Evolutionary conservation across 805 yeast genomes (phyloP).

Genomic region (Wickerhamiella australiensis): DNA sequence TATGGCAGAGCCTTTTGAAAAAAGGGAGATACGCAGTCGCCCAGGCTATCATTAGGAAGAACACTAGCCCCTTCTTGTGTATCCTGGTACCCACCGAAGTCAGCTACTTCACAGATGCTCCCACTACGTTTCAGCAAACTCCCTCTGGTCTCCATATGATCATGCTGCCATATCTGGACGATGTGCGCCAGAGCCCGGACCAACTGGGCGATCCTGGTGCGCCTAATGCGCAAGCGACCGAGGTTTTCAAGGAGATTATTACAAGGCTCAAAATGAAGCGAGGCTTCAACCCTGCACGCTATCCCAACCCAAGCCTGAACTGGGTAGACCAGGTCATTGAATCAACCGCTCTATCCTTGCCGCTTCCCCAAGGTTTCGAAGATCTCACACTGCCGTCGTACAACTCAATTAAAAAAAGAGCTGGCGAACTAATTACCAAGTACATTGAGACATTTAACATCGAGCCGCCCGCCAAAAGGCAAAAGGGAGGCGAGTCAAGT

Average conservation of each 20-base stretch:
- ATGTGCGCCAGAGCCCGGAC: constrained; percentile 54
- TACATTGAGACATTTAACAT: not conserved
- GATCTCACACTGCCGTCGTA: constrained; percentile 23
- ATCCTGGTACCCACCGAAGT: constrained; percentile 41
- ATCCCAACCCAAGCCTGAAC: constrained; percentile 20
- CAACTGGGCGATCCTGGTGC: not conserved
- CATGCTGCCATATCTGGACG: constrained; percentile 62
- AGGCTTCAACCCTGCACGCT: constrained; percentile 46
- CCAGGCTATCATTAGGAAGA: constrained; percentile 52
- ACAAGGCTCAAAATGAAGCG: constrained; percentile 32
- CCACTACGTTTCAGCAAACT: constrained; percentile 22
- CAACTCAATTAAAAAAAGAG: constrained; percentile 21
- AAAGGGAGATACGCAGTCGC: constrained; percentile 49
- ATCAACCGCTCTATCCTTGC: constrained; percentile 52
- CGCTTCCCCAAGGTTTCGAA: constrained; percentile 25
- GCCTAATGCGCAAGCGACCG: constrained; percentile 11
- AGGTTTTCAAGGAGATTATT: constrained; percentile 14
- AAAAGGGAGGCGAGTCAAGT: not conserved
- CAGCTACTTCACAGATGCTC: constrained; percentile 18
- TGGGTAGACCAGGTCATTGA: constrained; percentile 55
- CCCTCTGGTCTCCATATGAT: constrained; percentile 68
- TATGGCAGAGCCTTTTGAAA: constrained; percentile 48
- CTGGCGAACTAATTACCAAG: constrained; percentile 15
- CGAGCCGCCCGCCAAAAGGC: not conserved
- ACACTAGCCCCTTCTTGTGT: constrained; percentile 48